Percentiles rank a stretch among this genome's conserved stretches.
Evolutionary conservation across 805 yeast species (phyloP).

Genomic region (Yarrowia sp.): DNA sequence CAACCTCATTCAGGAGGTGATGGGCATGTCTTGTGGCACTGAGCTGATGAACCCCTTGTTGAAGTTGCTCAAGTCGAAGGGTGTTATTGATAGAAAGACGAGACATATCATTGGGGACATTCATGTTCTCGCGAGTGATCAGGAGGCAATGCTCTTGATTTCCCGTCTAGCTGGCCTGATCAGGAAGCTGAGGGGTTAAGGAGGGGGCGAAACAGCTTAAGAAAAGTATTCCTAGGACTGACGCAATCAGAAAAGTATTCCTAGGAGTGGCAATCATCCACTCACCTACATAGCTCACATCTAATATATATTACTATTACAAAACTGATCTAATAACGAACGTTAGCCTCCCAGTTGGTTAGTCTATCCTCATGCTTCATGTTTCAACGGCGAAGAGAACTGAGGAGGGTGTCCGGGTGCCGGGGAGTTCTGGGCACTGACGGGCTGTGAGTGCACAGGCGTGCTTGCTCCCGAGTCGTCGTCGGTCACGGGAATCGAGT

Average conservation of each 20-base stretch:
- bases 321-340: constrained; percentile 5
- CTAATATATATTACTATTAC: constrained; percentile 9
- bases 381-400: constrained; percentile 6
- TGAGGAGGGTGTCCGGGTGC: constrained; percentile 1
- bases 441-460: not conserved
- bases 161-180: constrained; percentile 5
- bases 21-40: constrained; percentile 19
- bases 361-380: not conserved
- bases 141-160: constrained; percentile 15
- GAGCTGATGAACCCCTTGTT: constrained; percentile 21
- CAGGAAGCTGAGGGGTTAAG: constrained; percentile 14
- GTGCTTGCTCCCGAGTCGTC: constrained; percentile 7
- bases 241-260: too few species aligned
- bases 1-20: constrained; percentile 4
- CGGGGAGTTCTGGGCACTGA: not conserved
- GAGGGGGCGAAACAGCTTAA: too few species aligned
- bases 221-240: too few species aligned
- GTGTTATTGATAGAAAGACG: constrained; percentile 17
- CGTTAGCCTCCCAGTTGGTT: too few species aligned
- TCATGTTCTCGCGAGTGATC: constrained; percentile 10
- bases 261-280: too few species aligned
- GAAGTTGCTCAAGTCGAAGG: constrained; percentile 1
- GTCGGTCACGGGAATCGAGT: constrained; percentile 24
- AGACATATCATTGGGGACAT: not conserved
- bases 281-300: not conserved